These are phyloP conservation scores for Halteria grandinella DNA, from an alignment of 73 alveolate species.

Conservation along the genomic window DNA sequence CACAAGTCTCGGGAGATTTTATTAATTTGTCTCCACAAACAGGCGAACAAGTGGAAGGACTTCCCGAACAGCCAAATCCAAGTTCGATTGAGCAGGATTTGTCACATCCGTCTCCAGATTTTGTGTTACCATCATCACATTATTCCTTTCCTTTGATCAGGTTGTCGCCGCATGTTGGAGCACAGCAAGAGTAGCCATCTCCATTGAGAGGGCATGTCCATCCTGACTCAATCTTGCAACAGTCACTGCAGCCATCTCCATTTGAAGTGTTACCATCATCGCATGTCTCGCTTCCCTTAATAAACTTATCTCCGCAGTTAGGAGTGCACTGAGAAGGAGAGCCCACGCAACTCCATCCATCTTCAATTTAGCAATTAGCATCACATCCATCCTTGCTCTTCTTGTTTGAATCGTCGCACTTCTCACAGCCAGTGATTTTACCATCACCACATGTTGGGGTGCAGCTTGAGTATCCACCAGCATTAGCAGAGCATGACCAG, in stretches of 20 bases:
- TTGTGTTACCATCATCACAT: conserved; percentile 13
- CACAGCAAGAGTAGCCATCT: too few relatives aligned
- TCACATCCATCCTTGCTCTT: conserved; percentile 57
- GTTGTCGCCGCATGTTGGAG: conserved; percentile 34
- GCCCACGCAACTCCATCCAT: conserved; percentile 25
- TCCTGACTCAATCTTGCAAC: background rate
- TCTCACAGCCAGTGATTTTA: background rate
- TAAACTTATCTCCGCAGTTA: conserved; percentile 36
- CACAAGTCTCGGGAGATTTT: conserved; percentile 25
- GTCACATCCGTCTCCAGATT: conserved; percentile 30
- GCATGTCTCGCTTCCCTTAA: conserved; percentile 2
- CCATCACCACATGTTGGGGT: conserved; percentile 57
- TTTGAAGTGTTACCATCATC: conserved; percentile 51
- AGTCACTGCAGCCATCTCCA: conserved; percentile 12
- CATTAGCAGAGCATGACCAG: conserved; percentile 33
- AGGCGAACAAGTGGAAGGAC: conserved; percentile 7
- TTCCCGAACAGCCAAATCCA: conserved; percentile 48
- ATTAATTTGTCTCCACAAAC: too few relatives aligned
- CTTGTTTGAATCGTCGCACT: conserved; percentile 67
- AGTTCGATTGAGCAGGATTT: background rate
- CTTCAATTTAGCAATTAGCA: conserved; percentile 26
- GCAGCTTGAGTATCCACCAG: background rate
- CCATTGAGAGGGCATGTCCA: background rate
- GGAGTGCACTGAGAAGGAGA: background rate
- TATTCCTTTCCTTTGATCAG: conserved; percentile 16